phyloP scores from a whole-genome alignment of 495 filamentous ascomycete species.

The Penicillium soppii region DNA sequence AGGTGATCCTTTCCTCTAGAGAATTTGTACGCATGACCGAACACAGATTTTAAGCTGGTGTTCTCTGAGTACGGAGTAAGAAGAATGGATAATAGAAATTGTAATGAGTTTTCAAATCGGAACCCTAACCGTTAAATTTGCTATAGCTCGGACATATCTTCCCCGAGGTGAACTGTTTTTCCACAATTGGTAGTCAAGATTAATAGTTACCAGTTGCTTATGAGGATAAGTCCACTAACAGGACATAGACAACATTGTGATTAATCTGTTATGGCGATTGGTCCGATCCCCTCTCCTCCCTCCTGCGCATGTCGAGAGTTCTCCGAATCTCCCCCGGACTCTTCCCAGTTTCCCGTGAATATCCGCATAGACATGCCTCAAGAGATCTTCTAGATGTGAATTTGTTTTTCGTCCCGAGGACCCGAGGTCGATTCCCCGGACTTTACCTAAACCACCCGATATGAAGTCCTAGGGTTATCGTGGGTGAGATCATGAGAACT shows the following conservation, averaged over 20 bases:
- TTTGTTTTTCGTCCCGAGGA: slow-evolving; percentile 18
- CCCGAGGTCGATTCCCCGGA: slow-evolving; percentile 21
- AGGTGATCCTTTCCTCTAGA: slow-evolving; percentile 29
- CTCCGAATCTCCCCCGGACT: slow-evolving; percentile 28
- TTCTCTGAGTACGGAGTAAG: no score
- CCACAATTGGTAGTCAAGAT: no score
- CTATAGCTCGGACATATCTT: slow-evolving; percentile 9
- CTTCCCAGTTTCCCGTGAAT: slow-evolving; percentile 21
- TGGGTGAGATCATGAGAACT: no score
- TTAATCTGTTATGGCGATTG: slow-evolving; percentile 8
- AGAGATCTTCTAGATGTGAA: neutral
- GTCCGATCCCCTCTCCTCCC: neutral
- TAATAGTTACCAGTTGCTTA: no score
- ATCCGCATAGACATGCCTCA: slow-evolving; percentile 11
- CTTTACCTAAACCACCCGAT: slow-evolving; percentile 26
- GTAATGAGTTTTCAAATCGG: no score
- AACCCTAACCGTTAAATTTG: neutral
- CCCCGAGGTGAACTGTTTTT: slow-evolving; percentile 23
- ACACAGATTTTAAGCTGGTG: slow-evolving; percentile 12
- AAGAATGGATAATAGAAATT: neutral
- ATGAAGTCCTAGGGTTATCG: slow-evolving; percentile 1
- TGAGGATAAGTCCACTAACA: no score
- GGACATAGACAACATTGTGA: no score
- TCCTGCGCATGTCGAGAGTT: slow-evolving; percentile 23
- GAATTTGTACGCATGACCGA: slow-evolving; percentile 26